Percentiles rank a stretch among this genome's conserved stretches.
Conservation (phyloP, 1,284 basidiomycete genomes). For the Neonothopanus nambi region DNA sequence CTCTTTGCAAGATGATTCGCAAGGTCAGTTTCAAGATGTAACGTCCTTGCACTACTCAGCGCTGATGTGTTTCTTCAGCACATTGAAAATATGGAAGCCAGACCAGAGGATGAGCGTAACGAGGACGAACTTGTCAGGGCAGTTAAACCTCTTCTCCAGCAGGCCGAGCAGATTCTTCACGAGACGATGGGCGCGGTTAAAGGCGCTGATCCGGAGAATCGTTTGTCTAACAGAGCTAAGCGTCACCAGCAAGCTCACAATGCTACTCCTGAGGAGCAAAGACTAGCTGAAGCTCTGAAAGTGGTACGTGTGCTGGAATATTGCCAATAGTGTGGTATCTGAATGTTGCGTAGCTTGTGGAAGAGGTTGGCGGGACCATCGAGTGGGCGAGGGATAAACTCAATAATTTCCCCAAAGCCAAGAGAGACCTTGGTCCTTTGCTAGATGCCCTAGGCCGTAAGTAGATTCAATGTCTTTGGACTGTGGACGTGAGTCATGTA, state of each 20-base stretch:
- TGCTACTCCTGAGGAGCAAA: constrained; percentile 39
- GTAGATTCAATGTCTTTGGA: not conserved
- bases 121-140: constrained; percentile 35
- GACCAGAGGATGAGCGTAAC: constrained; percentile 36
- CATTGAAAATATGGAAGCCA: constrained; percentile 33
- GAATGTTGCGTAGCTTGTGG: constrained; percentile 27
- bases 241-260: constrained; percentile 35
- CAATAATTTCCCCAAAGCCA: constrained; percentile 38
- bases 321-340: not conserved
- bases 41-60: not conserved
- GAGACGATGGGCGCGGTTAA: constrained; percentile 35
- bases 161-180: constrained; percentile 37
- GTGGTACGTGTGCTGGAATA: constrained; percentile 24
- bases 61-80: constrained; percentile 20
- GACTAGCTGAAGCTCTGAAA: constrained; percentile 41
- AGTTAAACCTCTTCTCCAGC: constrained; percentile 28
- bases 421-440: constrained; percentile 38
- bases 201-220: constrained; percentile 27
- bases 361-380: constrained; percentile 39
- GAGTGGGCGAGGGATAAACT: constrained; percentile 40
- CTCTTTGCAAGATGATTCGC: constrained; percentile 35
- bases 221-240: constrained; percentile 34
- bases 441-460: constrained; percentile 29
- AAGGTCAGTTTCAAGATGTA: constrained; percentile 23
- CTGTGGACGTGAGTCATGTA: not conserved